These are phyloP conservation scores for Rhodotorula toruloides DNA, from an alignment of 768 basidiomycete species.

Conservation along the genomic window DNA sequence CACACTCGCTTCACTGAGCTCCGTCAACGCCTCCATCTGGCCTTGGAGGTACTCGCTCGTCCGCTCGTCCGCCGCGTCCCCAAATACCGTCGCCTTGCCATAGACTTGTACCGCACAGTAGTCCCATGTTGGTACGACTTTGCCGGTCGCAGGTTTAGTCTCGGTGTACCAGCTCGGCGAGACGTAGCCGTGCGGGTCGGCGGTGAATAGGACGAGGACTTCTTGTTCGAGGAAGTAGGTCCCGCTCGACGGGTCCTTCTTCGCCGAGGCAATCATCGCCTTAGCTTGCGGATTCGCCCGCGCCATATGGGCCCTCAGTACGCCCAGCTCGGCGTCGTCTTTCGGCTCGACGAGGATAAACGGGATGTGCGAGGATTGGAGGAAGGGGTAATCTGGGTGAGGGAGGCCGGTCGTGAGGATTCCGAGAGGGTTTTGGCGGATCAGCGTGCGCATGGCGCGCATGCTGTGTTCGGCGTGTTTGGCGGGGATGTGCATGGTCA, in stretches of 20 bases:
- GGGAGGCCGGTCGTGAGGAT: not conserved
- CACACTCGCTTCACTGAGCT: not conserved
- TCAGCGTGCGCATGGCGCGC: not conserved
- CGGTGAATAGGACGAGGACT: not conserved
- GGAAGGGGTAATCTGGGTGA: not conserved
- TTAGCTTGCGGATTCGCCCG: not conserved
- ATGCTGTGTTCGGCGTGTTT: not conserved
- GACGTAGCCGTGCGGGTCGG: not conserved
- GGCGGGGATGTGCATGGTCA: not conserved
- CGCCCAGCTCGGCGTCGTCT: not conserved
- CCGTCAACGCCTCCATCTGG: not conserved
- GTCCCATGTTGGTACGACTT: not conserved
- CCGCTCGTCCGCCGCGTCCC: not conserved
- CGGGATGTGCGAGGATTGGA: conserved; percentile 3
- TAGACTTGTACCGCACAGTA: not conserved
- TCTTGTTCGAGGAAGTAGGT: not conserved
- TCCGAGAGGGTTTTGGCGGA: not conserved
- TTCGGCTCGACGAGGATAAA: not conserved
- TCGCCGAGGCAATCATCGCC: not conserved
- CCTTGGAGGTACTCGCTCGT: not conserved
- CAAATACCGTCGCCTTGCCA: not conserved
- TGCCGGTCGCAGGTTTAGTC: not conserved
- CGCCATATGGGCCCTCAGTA: not conserved
- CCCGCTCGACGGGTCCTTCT: not conserved
- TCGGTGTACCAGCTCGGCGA: not conserved